phyloP scores from a whole-genome alignment of 495 filamentous ascomycete genomes.

The Daldinia concentrica region DNA sequence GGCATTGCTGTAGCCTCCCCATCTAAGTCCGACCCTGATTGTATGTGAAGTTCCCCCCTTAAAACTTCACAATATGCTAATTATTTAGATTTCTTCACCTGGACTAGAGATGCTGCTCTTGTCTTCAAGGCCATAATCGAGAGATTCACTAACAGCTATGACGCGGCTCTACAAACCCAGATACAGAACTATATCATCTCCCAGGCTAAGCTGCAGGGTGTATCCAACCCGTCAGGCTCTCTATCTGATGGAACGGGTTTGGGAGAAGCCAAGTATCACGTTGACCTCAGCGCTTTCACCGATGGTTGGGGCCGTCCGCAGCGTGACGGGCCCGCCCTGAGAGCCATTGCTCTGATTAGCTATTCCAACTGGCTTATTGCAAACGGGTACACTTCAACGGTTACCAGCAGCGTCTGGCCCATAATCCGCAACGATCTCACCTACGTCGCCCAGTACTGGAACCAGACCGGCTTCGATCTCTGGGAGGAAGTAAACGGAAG shows the following conservation, averaged over 20 bases:
- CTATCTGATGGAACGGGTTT: constrained; percentile 62
- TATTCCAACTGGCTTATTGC: constrained; percentile 60
- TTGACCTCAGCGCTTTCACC: constrained; percentile 67
- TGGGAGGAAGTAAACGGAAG: constrained; percentile 75
- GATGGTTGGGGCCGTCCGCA: constrained; percentile 77
- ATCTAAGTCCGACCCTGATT: constrained; percentile 66
- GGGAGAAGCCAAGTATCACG: constrained; percentile 69
- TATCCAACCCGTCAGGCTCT: constrained; percentile 68
- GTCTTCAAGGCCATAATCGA: constrained; percentile 70
- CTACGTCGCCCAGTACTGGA: constrained; percentile 80
- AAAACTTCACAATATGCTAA: constrained; percentile 8
- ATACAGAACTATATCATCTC: constrained; percentile 67
- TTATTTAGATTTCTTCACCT: constrained; percentile 66
- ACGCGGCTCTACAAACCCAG: constrained; percentile 56
- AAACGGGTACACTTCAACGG: constrained; percentile 57
- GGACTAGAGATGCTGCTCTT: constrained; percentile 77
- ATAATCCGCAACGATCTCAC: constrained; percentile 72
- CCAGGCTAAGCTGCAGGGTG: constrained; percentile 68
- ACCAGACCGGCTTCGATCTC: constrained; percentile 72
- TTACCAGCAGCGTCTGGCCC: constrained; percentile 63
- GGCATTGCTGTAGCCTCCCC: constrained; percentile 72
- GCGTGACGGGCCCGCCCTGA: constrained; percentile 73
- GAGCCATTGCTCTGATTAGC: constrained; percentile 66
- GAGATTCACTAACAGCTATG: constrained; percentile 64
- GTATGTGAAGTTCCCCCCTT: constrained; percentile 52